Evolutionary conservation across 768 basidiomycete species (phyloP), one percentile per base, ranked within the genome.

Genomic region (Suillus bovinus): DNA sequence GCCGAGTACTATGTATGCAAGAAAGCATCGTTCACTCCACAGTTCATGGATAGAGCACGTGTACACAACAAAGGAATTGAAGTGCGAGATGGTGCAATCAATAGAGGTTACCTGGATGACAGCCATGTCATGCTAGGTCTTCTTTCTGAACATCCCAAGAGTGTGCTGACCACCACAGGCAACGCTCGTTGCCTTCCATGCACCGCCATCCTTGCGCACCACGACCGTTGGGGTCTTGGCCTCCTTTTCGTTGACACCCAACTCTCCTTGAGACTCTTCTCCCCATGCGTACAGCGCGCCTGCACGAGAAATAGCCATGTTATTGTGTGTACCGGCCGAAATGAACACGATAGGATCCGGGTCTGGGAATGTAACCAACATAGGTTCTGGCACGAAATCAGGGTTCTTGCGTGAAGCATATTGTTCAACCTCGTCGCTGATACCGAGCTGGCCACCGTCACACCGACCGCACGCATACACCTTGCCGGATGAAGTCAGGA

Each of bases 391-490:
- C 38, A 96, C 70, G 68, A 86, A 89, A 66, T 90, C 87, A 4
- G 80, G 76, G 61, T 83, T 72, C 39, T 74, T 70, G 14, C 82
- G 80, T 42, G 86, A 81, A 60, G 85, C 76, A 68, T 88, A 82
- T 24, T 85, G 90, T 5, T 81, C 81, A 66, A 96, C 86, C 64
- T 91, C 87, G 61, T 89, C 85, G 13, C 46, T 50, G 39, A 91
- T 79, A 13, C 96, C 96, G 34, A 96, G 83, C 68, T 97, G 94
- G 39, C 89, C 86, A 41, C 86, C 86, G 67, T 95, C 93, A 50
- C 85, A 86, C 41, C 95, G 87, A 3, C 96, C 96, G 69, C 89
- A 91, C 1, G 88, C 92, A 72, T 85, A 96, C 1, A 99, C 91
- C 64, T 87, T 85, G 53, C 96, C 96, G 36, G 84, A 81, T 42